phyloP scores from a whole-genome alignment of 306 rosid genomes.

The Trifolium repens region DNA sequence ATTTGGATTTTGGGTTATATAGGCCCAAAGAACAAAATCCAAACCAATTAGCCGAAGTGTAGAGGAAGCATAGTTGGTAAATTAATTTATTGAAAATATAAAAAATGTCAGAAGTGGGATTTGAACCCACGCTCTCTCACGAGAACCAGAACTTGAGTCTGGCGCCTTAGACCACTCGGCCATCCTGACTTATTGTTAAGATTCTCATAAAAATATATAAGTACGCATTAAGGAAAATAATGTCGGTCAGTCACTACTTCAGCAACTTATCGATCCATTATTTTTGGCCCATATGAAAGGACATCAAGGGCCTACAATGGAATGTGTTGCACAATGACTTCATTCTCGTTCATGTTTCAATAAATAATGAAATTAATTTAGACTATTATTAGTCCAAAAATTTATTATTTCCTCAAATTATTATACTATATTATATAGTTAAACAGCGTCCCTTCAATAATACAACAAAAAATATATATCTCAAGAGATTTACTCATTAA shows the following conservation, averaged over 20 bases:
- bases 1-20: too few species aligned
- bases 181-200: background rate
- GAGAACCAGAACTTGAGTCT: slow-evolving; percentile 36
- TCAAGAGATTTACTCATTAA: background rate
- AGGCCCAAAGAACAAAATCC: too few species aligned
- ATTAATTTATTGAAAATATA: background rate
- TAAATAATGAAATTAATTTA: background rate
- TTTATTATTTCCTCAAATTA: background rate
- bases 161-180: slow-evolving; percentile 40
- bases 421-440: background rate
- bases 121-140: slow-evolving; percentile 41
- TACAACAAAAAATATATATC: too few species aligned
- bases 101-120: slow-evolving; percentile 44
- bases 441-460: background rate
- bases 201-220: accelerated
- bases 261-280: background rate
- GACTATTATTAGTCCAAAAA: background rate
- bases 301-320: background rate
- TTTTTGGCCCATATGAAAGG: background rate
- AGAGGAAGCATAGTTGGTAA: background rate
- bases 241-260: background rate
- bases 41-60: background rate
- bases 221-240: too few species aligned
- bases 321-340: background rate
- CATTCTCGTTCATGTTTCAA: background rate